Evolutionary conservation across 108 stramenopile genomes (phyloP).

Genomic region (Discostella stelligeroides): DNA sequence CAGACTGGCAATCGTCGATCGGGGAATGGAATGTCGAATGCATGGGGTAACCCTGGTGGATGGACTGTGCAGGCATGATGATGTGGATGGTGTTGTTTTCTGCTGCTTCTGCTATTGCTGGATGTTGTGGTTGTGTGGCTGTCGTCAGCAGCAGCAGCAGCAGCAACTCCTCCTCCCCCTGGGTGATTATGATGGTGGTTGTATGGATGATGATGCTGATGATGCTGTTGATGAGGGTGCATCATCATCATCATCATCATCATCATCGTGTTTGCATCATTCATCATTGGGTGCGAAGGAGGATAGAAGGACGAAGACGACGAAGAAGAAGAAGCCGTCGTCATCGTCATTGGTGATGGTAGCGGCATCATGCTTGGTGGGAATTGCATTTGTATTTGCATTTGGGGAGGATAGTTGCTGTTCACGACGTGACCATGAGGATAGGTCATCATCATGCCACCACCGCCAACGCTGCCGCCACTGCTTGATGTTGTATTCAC

Average conservation of each 20-base stretch:
- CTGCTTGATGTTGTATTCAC: no score
- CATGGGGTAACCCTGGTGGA: constrained; percentile 76
- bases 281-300: background rate
- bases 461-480: no score
- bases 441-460: no score
- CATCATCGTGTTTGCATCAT: no score
- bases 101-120: no score
- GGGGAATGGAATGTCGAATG: constrained; percentile 81
- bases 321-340: no score
- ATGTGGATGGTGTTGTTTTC: constrained; percentile 4
- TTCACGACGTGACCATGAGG: background rate
- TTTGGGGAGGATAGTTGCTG: background rate
- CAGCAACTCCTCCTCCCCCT: no score
- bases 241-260: constrained; percentile 32
- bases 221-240: background rate
- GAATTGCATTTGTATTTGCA: background rate
- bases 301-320: background rate
- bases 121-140: no score
- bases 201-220: no score
- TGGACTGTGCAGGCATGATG: constrained; percentile 32
- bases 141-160: no score
- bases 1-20: constrained; percentile 81
- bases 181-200: no score
- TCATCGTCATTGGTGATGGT: background rate
- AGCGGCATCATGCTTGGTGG: background rate